These are phyloP conservation scores for Hanseniaspora sp. DNA, from an alignment of 1,139 yeast species.

Conservation along the genomic window DNA sequence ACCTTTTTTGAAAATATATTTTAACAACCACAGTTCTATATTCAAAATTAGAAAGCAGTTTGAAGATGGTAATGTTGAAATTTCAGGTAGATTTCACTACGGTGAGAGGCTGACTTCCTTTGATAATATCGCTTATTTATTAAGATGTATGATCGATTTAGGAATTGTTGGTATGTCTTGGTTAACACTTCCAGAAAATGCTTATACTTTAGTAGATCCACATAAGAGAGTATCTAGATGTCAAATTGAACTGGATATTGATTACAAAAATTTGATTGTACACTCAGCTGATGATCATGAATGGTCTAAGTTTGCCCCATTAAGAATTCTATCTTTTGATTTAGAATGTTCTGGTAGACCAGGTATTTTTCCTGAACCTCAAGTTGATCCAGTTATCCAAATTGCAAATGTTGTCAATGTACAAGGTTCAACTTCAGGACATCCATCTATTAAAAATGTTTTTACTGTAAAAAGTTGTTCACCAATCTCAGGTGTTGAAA, in stretches of 20 bases:
- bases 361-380: slow-evolving; percentile 93
- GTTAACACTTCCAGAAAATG: slow-evolving; percentile 76
- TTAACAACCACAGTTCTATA: slow-evolving; percentile 54
- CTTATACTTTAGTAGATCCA: slow-evolving; percentile 41
- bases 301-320: slow-evolving; percentile 88
- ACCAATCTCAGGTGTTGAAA: slow-evolving; percentile 87
- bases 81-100: slow-evolving; percentile 45
- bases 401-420: slow-evolving; percentile 87
- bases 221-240: slow-evolving; percentile 51
- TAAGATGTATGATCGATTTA: slow-evolving; percentile 87
- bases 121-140: slow-evolving; percentile 77
- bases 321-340: slow-evolving; percentile 87
- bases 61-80: slow-evolving; percentile 72
- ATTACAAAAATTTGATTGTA: slow-evolving; percentile 57
- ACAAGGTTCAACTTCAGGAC: slow-evolving; percentile 52
- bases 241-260: slow-evolving; percentile 69
- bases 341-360: slow-evolving; percentile 98
- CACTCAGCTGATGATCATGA: slow-evolving; percentile 79
- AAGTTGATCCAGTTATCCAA: slow-evolving; percentile 87
- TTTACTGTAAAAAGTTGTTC: slow-evolving; percentile 88
- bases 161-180: slow-evolving; percentile 94
- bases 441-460: slow-evolving; percentile 87
- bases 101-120: slow-evolving; percentile 55
- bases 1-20: slow-evolving; percentile 67
- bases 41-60: slow-evolving; percentile 63